Evolutionary conservation across 1,284 basidiomycete genomes (phyloP).

Genomic region (Tilletia walkeri): DNA sequence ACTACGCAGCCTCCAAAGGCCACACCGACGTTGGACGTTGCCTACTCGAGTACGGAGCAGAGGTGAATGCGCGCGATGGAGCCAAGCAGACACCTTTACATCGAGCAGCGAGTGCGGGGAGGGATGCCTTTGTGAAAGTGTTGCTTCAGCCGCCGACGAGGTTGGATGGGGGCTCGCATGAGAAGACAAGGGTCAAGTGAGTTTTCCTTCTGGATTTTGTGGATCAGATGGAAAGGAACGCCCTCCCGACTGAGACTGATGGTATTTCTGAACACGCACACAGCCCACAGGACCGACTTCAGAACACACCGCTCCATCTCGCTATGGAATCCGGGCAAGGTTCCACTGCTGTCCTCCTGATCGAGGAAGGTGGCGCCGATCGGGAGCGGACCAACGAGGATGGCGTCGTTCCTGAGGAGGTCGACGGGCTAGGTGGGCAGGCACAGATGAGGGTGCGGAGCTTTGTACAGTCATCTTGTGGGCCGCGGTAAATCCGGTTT

Average conservation of each 20-base stretch:
- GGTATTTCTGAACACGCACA: not conserved
- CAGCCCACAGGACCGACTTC: conserved; percentile 37
- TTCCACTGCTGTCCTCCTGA: conserved; percentile 34
- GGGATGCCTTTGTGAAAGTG: conserved; percentile 32
- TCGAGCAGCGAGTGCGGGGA: conserved; percentile 31
- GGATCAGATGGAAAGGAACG: no score
- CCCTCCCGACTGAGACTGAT: not conserved
- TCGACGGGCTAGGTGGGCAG: conserved; percentile 36
- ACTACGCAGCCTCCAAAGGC: conserved; percentile 41
- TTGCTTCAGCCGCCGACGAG: conserved; percentile 31
- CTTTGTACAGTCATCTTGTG: not conserved
- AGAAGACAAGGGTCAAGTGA: conserved; percentile 42
- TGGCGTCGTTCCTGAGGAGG: conserved; percentile 31
- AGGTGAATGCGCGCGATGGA: conserved; percentile 36
- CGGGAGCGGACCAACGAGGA: conserved; percentile 32
- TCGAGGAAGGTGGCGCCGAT: conserved; percentile 34
- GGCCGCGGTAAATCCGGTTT: conserved; percentile 3
- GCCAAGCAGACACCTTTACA: conserved; percentile 38
- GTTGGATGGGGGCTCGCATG: conserved; percentile 24
- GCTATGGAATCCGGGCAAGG: conserved; percentile 37
- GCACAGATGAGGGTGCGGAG: conserved; percentile 23
- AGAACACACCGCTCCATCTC: conserved; percentile 41
- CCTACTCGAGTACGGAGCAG: conserved; percentile 29
- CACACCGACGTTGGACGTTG: conserved; percentile 32
- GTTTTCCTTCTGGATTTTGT: conserved; percentile 2